Evolutionary conservation across 192 early-diverging fungal genomes (phyloP).

Genomic region (Podila horticola): DNA sequence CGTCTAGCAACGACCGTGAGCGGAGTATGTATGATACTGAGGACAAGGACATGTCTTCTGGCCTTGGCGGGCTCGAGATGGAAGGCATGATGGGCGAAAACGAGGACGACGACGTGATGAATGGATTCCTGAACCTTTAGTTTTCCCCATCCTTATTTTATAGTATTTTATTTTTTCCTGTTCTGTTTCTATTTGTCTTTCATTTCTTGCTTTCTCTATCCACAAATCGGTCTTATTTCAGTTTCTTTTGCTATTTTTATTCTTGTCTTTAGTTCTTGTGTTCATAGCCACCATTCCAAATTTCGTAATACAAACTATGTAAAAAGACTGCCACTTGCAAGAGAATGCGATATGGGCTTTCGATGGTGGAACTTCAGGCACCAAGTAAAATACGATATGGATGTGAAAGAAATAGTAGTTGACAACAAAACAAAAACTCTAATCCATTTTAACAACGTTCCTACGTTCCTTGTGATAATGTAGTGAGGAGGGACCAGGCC

Average conservation of each 20-base stretch:
- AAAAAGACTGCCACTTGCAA: too few relatives aligned
- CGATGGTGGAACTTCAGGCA: too few relatives aligned
- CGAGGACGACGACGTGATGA: slow-evolving; percentile 5
- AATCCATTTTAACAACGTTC: too few relatives aligned
- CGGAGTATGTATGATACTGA: slow-evolving; percentile 1
- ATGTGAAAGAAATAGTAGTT: too few relatives aligned
- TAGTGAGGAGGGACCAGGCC: too few relatives aligned
- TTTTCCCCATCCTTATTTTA: background rate
- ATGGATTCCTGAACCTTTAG: slow-evolving; percentile 7
- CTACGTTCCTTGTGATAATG: too few relatives aligned
- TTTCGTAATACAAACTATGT: too few relatives aligned
- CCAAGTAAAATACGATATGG: too few relatives aligned
- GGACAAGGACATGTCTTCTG: slow-evolving; percentile 1
- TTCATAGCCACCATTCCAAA: too few relatives aligned
- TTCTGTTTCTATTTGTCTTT: background rate
- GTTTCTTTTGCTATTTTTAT: background rate
- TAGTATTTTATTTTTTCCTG: background rate
- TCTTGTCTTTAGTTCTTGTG: background rate
- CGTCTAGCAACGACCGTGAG: background rate
- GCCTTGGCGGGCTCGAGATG: slow-evolving; percentile 1
- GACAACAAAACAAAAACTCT: too few relatives aligned
- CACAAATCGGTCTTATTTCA: background rate
- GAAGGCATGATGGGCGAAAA: background rate
- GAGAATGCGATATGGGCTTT: too few relatives aligned
- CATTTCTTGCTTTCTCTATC: background rate